Evolutionary conservation across 768 basidiomycete genomes (phyloP).

Genomic region (Boletus speciosus): DNA sequence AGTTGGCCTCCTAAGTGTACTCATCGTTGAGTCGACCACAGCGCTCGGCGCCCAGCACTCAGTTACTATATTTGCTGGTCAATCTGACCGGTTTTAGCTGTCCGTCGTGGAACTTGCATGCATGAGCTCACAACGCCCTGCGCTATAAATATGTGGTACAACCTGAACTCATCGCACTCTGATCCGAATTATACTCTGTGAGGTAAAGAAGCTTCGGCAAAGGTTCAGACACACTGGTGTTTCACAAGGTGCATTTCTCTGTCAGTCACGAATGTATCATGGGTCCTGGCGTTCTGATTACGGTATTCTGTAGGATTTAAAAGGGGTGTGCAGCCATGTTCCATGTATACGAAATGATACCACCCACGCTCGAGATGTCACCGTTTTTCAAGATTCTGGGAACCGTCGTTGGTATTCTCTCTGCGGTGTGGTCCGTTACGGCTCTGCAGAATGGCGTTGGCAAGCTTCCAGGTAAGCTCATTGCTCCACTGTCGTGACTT

Average conservation of each 20-base stretch:
- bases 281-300: slow-evolving; percentile 1
- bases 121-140: background rate
- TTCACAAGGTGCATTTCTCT: background rate
- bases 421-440: slow-evolving; percentile 4
- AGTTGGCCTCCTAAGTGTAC: background rate
- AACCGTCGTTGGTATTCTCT: slow-evolving; percentile 11
- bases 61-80: background rate
- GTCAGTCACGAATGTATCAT: background rate
- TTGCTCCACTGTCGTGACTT: background rate
- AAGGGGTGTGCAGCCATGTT: background rate
- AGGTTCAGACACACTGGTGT: background rate
- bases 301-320: slow-evolving; percentile 9
- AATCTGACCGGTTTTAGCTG: background rate
- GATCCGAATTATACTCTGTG: background rate
- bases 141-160: background rate
- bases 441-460: slow-evolving; percentile 31
- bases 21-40: background rate
- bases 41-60: background rate
- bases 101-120: background rate
- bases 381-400: slow-evolving; percentile 5
- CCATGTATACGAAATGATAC: background rate
- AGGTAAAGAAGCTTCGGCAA: slow-evolving; percentile 2
- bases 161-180: background rate
- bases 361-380: slow-evolving; percentile 8
- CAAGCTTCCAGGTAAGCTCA: slow-evolving; percentile 28